Conservation (phyloP, 768 basidiomycete species). For the Candolleomyces eurysporus region DNA sequence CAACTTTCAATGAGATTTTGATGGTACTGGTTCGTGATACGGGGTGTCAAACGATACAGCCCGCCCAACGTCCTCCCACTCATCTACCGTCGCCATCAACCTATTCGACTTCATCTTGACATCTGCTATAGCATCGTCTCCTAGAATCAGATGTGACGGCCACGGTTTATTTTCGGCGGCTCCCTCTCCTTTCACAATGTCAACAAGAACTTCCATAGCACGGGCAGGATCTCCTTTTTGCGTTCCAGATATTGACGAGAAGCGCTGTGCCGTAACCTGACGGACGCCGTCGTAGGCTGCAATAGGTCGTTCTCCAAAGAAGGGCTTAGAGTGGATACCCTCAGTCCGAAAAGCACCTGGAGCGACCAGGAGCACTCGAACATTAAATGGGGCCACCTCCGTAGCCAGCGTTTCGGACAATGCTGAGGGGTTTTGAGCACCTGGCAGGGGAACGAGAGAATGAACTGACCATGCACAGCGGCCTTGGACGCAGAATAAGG, state of each 20-base stretch:
- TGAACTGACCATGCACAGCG: constrained; percentile 48
- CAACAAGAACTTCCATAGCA: constrained; percentile 49
- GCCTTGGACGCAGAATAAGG: constrained; percentile 57
- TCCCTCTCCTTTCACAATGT: constrained; percentile 51
- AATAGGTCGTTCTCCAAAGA: constrained; percentile 38
- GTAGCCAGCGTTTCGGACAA: constrained; percentile 50
- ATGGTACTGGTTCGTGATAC: neutral
- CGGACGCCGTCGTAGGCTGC: constrained; percentile 49
- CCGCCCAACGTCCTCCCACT: constrained; percentile 51
- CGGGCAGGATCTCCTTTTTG: constrained; percentile 57
- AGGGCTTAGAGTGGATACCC: constrained; percentile 44
- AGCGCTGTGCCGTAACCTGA: constrained; percentile 24
- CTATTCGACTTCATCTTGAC: constrained; percentile 43
- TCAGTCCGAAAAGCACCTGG: constrained; percentile 63
- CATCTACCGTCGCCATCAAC: constrained; percentile 44
- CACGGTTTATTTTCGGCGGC: constrained; percentile 23
- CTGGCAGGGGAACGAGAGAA: neutral
- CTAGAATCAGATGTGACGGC: constrained; percentile 26
- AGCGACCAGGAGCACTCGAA: constrained; percentile 55
- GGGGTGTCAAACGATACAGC: constrained; percentile 36
- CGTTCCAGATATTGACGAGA: constrained; percentile 35
- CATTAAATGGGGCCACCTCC: constrained; percentile 54
- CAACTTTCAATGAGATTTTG: neutral
- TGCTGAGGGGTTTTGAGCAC: constrained; percentile 28
- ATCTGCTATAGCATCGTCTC: constrained; percentile 50